These are phyloP conservation scores for Dendrobium nobile DNA, from an alignment of 106 monocot genomes.

Conservation along the genomic window DNA sequence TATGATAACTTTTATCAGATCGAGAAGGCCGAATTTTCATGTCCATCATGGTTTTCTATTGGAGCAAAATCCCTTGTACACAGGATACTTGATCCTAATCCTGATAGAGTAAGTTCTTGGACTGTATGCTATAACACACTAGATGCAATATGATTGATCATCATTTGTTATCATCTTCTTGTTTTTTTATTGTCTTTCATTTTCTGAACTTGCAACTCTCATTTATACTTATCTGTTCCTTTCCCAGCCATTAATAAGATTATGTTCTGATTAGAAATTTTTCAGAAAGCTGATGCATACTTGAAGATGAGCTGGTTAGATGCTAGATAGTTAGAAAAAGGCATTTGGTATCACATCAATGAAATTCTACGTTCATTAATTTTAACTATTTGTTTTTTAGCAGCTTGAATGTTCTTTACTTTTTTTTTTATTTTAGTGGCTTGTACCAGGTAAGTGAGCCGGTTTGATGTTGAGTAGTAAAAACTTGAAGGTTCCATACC, in stretches of 20 bases:
- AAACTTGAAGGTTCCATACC: neutral
- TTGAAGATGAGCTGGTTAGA: neutral
- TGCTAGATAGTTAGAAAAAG: neutral
- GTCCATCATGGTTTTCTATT: slow-evolving; percentile 68
- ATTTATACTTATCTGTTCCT: neutral
- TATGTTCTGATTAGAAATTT: neutral
- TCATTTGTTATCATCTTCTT: neutral
- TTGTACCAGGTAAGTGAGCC: neutral
- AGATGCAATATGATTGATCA: neutral
- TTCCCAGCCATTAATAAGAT: neutral
- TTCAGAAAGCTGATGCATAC: neutral
- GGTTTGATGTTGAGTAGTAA: neutral
- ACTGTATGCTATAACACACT: neutral
- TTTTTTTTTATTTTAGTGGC: too few relatives aligned
- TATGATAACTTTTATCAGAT: slow-evolving; percentile 38
- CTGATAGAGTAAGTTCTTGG: slow-evolving; percentile 54
- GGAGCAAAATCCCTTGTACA: slow-evolving; percentile 63
- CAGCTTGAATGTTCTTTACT: too few relatives aligned
- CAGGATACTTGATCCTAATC: slow-evolving; percentile 75
- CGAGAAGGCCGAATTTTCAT: slow-evolving; percentile 74
- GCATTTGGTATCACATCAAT: neutral
- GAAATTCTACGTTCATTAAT: neutral
- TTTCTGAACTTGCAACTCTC: neutral
- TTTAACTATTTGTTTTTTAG: neutral
- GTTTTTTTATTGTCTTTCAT: neutral